Conservation (phyloP, 768 basidiomycete genomes). For the Russula earlei region DNA sequence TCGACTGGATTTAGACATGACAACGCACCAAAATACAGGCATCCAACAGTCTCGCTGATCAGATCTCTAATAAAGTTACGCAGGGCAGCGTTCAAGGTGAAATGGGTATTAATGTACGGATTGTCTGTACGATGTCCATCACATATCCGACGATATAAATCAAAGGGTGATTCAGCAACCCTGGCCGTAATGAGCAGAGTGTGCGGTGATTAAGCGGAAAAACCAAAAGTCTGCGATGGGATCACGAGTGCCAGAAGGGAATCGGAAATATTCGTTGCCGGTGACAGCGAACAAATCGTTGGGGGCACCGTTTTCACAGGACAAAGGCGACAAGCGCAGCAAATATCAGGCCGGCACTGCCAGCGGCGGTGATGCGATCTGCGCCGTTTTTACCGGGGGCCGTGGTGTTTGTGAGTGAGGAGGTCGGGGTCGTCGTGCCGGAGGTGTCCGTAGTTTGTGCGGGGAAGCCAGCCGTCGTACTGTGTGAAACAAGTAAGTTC, state of each 20-base stretch:
- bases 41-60: neutral
- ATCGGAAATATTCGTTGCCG: neutral
- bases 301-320: slow-evolving; percentile 1
- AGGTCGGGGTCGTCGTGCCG: slow-evolving; percentile 3
- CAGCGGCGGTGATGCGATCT: slow-evolving; percentile 5
- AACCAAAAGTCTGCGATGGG: neutral
- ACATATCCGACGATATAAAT: neutral
- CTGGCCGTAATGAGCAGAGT: neutral
- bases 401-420: slow-evolving; percentile 3
- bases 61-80: no score
- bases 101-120: neutral
- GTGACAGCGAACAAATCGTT: neutral
- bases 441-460: neutral
- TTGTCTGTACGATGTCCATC: slow-evolving; percentile 5
- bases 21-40: neutral
- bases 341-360: slow-evolving; percentile 1
- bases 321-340: slow-evolving; percentile 11
- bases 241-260: neutral
- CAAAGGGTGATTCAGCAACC: neutral
- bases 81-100: no score
- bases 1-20: neutral
- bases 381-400: slow-evolving; percentile 2
- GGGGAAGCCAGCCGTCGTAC: neutral
- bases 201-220: no score
- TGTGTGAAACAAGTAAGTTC: neutral